A percentile compares a stretch with the other conserved stretches of the same genome.
Conservation (phyloP, 2,329 filamentous ascomycete genomes). For the Trichoderma sp. region DNA sequence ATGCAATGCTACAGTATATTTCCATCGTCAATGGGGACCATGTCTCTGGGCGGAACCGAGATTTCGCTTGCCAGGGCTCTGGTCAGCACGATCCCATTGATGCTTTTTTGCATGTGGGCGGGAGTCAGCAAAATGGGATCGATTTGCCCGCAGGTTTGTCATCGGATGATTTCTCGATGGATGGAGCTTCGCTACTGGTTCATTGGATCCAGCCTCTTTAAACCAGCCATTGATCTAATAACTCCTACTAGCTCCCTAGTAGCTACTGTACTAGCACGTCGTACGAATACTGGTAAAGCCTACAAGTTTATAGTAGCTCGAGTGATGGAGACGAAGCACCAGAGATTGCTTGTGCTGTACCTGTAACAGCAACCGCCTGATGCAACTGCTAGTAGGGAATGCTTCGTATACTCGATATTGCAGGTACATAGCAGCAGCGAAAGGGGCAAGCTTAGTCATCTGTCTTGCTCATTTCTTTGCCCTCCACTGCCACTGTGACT, state of each 20-base stretch:
- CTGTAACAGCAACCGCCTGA: background rate
- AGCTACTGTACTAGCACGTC: background rate
- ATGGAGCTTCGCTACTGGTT: background rate
- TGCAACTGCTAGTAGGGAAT: background rate
- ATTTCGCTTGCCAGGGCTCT: constrained; percentile 1
- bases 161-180: background rate
- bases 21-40: background rate
- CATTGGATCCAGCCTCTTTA: background rate
- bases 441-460: constrained; percentile 15
- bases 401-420: background rate
- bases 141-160: background rate
- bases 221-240: background rate
- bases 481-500: constrained; percentile 16
- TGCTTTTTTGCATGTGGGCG: background rate
- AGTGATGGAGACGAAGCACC: background rate
- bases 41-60: background rate
- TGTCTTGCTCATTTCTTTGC: constrained; percentile 2
- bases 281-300: background rate
- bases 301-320: background rate
- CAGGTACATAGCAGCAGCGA: background rate
- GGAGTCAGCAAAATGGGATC: background rate
- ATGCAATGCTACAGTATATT: background rate
- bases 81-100: constrained; percentile 2
- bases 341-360: background rate
- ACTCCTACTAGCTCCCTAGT: background rate